A percentile compares a stretch with the other conserved stretches of the same genome.
These are phyloP conservation scores for Calonectria hongkongensis DNA, from an alignment of 2,329 filamentous ascomycete genomes.

Conservation along the genomic window DNA sequence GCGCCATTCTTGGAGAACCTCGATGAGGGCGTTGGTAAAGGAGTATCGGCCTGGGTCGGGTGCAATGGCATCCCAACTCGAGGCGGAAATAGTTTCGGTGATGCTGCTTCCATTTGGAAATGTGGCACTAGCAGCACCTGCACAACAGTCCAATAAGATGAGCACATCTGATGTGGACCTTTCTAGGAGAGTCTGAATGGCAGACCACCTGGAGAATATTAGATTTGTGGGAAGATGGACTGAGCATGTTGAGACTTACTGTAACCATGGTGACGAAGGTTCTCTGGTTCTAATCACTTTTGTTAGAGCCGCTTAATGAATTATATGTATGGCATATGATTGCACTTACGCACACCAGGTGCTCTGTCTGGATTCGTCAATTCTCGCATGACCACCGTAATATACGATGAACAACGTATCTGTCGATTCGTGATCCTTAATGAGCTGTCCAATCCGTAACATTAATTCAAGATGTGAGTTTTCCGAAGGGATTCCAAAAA, in stretches of 20 bases:
- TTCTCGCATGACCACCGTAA: constrained; percentile 76
- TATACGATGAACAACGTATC: constrained; percentile 76
- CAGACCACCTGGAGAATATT: constrained; percentile 69
- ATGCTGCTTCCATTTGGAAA: constrained; percentile 75
- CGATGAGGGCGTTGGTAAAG: constrained; percentile 75
- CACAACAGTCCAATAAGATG: constrained; percentile 76
- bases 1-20: constrained; percentile 75
- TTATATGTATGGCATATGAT: neutral
- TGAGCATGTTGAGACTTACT: constrained; percentile 61
- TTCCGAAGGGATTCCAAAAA: constrained; percentile 75
- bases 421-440: constrained; percentile 73
- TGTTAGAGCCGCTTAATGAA: constrained; percentile 35
- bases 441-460: constrained; percentile 73
- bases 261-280: constrained; percentile 72
- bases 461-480: constrained; percentile 76
- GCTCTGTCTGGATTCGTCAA: constrained; percentile 76
- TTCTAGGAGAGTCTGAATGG: constrained; percentile 76
- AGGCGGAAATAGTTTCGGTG: constrained; percentile 77
- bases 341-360: constrained; percentile 75
- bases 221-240: constrained; percentile 22
- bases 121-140: constrained; percentile 75
- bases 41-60: constrained; percentile 76
- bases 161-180: constrained; percentile 74
- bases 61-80: constrained; percentile 77
- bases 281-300: constrained; percentile 65